A percentile compares a stretch with the other conserved stretches of the same genome.
Conservation (phyloP, 2,329 filamentous ascomycete genomes). For the Botryotinia narcissicola region DNA sequence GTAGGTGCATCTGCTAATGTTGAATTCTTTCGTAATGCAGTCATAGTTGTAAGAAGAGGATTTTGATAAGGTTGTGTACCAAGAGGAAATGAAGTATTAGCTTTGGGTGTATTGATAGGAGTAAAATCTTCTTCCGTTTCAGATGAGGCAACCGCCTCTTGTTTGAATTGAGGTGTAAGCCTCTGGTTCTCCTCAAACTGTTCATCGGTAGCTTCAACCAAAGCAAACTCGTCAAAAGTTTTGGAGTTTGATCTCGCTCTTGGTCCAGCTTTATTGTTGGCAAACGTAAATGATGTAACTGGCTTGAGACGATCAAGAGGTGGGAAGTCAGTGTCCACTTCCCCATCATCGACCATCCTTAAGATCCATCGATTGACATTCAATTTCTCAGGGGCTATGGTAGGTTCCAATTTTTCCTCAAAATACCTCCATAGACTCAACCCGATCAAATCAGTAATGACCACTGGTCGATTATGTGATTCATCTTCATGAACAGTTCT, state of each 20-base stretch:
- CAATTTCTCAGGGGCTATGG: slow-evolving; percentile 61
- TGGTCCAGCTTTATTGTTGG: slow-evolving; percentile 64
- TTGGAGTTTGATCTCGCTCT: slow-evolving; percentile 65
- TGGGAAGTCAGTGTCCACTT: slow-evolving; percentile 83
- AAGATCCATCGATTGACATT: slow-evolving; percentile 82
- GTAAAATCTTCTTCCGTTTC: slow-evolving; percentile 45
- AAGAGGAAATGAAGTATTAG: slow-evolving; percentile 36
- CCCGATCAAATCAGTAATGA: slow-evolving; percentile 78
- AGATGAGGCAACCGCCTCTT: slow-evolving; percentile 46
- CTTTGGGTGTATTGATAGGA: slow-evolving; percentile 37
- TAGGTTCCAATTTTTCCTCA: slow-evolving; percentile 70
- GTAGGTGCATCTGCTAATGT: slow-evolving; percentile 57
- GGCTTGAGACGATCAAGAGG: slow-evolving; percentile 71
- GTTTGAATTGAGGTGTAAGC: slow-evolving; percentile 63
- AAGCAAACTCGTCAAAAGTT: slow-evolving; percentile 78
- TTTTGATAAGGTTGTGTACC: slow-evolving; percentile 47
- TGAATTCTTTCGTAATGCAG: slow-evolving; percentile 51
- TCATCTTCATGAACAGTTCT: slow-evolving; percentile 68
- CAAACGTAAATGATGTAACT: slow-evolving; percentile 76
- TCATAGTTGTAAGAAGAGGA: slow-evolving; percentile 59
- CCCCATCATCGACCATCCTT: slow-evolving; percentile 79
- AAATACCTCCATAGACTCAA: slow-evolving; percentile 75
- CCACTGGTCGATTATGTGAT: slow-evolving; percentile 59
- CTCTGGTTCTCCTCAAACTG: slow-evolving; percentile 69
- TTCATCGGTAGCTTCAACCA: slow-evolving; percentile 68